Evolutionary conservation across 2,329 filamentous ascomycete genomes (phyloP), one percentile per base, ranked within the genome.

Genomic region (Ophiostoma ulmi): DNA sequence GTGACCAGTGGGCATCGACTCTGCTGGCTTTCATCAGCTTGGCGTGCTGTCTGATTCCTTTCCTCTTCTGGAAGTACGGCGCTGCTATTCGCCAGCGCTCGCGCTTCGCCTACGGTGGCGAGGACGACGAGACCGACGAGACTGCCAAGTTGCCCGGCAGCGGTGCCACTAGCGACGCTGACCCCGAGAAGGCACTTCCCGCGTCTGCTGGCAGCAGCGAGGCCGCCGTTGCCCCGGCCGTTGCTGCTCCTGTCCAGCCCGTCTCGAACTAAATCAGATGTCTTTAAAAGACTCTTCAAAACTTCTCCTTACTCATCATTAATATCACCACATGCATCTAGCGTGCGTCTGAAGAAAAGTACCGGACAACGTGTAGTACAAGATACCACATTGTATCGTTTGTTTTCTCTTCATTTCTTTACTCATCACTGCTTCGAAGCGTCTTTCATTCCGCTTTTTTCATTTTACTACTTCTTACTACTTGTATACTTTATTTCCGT

Each of bases 21-120:
- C 83, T 95, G 11, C 80, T 95, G 10, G 91, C 86, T 0, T 94
- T 94, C 75, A 83, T 96, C 74, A 87, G 85, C 20, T 81, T 96
- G 6, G 90, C 87, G 0, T 96, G 92, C 81, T 96, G 92, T 78
- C 87, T 83, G 0, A 96, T 96, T 74, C 93, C 93, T 0, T 97
- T 90, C 78, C 79, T 92, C 36, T 97, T 97, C 80, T 91, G 91
- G 81, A 88, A 85, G 75, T 92, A 92, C 77, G 91, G 91, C 55
- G 80, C 78, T 7, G 22, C 73, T 38, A 90, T 94, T 75, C 84
- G 91, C 35, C 81, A 84, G 77, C 86, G 83, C 76, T 97, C 90
- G 83, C 87, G 83, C 76, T 92, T 87, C 77, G 93, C 93, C 0
- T 96, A 92, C 73, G 81, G 79, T n/a, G 85, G 85, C 0, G 86